These are phyloP conservation scores for Penicillium nordicum DNA, from an alignment of 2,329 filamentous ascomycete genomes.

Conservation along the genomic window DNA sequence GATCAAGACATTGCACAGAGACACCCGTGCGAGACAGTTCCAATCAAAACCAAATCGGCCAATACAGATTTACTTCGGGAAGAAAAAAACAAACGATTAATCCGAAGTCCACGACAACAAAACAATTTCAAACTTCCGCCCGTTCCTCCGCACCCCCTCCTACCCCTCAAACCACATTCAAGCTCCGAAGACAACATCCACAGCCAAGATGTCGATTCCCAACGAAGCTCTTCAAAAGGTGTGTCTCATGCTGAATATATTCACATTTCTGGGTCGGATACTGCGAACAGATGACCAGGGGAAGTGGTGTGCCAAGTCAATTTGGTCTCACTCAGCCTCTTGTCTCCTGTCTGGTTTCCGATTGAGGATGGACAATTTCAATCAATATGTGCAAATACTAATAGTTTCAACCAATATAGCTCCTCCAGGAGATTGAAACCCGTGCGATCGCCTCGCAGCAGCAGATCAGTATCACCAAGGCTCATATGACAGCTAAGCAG, in stretches of 20 bases:
- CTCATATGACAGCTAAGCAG: conserved; percentile 80
- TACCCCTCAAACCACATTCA: conserved; percentile 11
- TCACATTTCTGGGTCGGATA: background rate
- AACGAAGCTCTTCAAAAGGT: conserved; percentile 95
- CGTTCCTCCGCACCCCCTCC: conserved; percentile 11
- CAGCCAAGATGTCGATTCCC: conserved; percentile 74
- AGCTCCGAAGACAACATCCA: conserved; percentile 9
- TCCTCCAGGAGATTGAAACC: conserved; percentile 89
- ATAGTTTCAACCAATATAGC: conserved; percentile 49
- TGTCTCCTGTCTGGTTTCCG: background rate
- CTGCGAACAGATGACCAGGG: background rate
- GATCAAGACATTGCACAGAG: conserved; percentile 1
- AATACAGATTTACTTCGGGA: background rate
- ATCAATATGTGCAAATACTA: conserved; percentile 4
- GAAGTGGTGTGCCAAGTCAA: background rate
- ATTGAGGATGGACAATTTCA: background rate
- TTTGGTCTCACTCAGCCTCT: background rate
- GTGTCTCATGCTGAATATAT: conserved; percentile 14
- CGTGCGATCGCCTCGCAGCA: conserved; percentile 86
- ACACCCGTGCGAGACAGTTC: conserved; percentile 1
- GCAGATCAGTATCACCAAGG: conserved; percentile 80
- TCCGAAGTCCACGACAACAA: background rate
- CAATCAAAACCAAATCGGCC: background rate
- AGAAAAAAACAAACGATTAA: background rate
- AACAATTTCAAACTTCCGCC: background rate